Evolutionary conservation across 495 filamentous ascomycete genomes (phyloP), one percentile per base, ranked within the genome.

Genomic region (Evansstolkia leycettana): DNA sequence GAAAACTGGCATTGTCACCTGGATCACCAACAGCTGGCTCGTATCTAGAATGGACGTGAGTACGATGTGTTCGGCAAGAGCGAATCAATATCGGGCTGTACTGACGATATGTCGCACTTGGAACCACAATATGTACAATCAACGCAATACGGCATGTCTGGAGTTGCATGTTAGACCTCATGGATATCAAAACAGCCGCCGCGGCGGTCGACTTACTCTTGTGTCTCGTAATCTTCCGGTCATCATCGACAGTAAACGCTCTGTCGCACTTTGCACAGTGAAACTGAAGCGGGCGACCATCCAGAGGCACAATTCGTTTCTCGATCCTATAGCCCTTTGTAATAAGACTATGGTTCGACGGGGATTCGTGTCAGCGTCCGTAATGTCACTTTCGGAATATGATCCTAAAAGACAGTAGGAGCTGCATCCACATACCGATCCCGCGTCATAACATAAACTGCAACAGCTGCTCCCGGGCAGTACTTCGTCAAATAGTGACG

Each of bases 311-410:
- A 5, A 54, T 6, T 15, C 50, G 42, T 33, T 52, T 54, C 34
- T 57, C 53, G 40, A 57, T 48, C 10, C 53, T 45, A 33, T 54
- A 57, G 7, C 53, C 53, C 38, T 57, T 54, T 9, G 48, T 57
- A 32, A 57, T 57, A 14, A 54, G 32, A 13, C 53, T 57, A 17
- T 5, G 6, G 31, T 9, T 3, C n/a, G 1, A 8, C 9, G 25
- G 14, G 26, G n/a, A n/a, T n/a, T 4, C 2, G 38, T 47, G 17
- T 34, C 27, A 32, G 6, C 1, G 41, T 49, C 15, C 31, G 13
- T 16, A 29, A 24, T 15, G 4, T 17, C 18, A 26, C 17, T 25
- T 17, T 10, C 2, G 28, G 9, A 12, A 24, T 10, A 12, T 19
- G 28, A 26, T 11, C 11, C 3, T 20, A 4, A 23, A 26, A n/a